A percentile compares a stretch with the other conserved stretches of the same genome.
Evolutionary conservation across 495 filamentous ascomycete genomes (phyloP).

Genomic region (Aspergillus carlsbadensis): DNA sequence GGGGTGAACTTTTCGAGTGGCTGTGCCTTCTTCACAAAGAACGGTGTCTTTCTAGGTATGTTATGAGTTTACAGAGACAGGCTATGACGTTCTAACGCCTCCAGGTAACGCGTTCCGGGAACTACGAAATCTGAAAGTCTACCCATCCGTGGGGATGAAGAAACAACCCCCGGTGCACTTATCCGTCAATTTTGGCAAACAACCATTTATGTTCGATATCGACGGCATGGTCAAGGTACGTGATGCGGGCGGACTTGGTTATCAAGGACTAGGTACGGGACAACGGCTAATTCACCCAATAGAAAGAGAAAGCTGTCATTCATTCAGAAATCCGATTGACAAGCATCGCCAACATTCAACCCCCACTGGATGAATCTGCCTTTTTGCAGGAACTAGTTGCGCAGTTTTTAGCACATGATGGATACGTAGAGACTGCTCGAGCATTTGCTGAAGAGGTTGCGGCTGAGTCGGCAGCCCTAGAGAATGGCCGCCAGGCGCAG

Average conservation of each 20-base stretch:
- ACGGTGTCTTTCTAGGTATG: conserved; percentile 76
- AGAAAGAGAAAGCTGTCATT: conserved; percentile 64
- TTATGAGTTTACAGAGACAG: conserved; percentile 4
- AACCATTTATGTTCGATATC: conserved; percentile 89
- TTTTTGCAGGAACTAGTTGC: conserved; percentile 81
- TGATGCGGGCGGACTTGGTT: not conserved
- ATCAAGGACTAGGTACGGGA: not conserved
- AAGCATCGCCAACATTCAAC: conserved; percentile 56
- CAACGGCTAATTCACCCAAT: conserved; percentile 14
- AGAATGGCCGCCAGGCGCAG: conserved; percentile 50
- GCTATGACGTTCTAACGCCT: not conserved
- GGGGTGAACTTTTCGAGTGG: conserved; percentile 88
- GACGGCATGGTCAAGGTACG: conserved; percentile 77
- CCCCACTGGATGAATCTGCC: conserved; percentile 67
- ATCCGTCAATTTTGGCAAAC: conserved; percentile 88
- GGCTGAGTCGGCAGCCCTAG: conserved; percentile 64
- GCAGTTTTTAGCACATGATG: conserved; percentile 92
- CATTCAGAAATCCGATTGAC: conserved; percentile 53
- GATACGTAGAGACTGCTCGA: conserved; percentile 91
- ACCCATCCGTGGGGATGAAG: conserved; percentile 93
- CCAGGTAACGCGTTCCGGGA: conserved; percentile 79
- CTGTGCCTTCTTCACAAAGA: conserved; percentile 94
- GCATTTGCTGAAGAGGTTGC: conserved; percentile 85
- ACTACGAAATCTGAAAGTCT: conserved; percentile 67
- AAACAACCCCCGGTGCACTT: conserved; percentile 75